A percentile compares a stretch with the other conserved stretches of the same genome.
Evolutionary conservation across 164 flowering plant species (phyloP).

Genomic region (Vitis rotundifolia): DNA sequence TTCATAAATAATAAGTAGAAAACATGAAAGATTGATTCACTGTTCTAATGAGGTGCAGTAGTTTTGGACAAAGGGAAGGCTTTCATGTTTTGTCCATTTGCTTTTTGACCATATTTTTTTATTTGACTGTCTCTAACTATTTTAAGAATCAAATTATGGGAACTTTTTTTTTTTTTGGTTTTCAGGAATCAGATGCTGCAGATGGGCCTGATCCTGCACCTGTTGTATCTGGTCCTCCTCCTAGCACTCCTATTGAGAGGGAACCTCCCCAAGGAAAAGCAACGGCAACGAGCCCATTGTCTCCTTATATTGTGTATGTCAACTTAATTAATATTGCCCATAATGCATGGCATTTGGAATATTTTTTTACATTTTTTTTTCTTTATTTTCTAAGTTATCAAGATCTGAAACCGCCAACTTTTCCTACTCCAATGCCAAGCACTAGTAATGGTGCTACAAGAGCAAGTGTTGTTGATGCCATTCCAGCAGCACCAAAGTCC

Average conservation of each 20-base stretch:
- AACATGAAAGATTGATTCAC: too few species aligned
- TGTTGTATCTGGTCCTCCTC: constrained; percentile 30
- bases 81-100: too few species aligned
- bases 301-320: constrained; percentile 70
- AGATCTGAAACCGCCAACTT: constrained; percentile 55
- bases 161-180: constrained; percentile 10
- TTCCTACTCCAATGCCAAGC: constrained; percentile 46
- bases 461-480: constrained; percentile 1
- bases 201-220: constrained; percentile 26
- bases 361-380: neutral
- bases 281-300: constrained; percentile 41
- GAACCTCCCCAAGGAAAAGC: constrained; percentile 31
- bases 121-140: too few species aligned
- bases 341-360: neutral
- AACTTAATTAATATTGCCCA: neutral
- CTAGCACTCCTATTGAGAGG: constrained; percentile 30
- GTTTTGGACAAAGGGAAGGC: too few species aligned
- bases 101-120: too few species aligned
- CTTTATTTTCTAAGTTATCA: constrained; percentile 26
- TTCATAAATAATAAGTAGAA: too few species aligned
- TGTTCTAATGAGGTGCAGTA: too few species aligned
- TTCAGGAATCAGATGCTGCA: constrained; percentile 38
- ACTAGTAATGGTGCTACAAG: constrained; percentile 5
- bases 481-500: constrained; percentile 1
- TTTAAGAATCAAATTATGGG: too few species aligned